Conservation (phyloP, 2,329 filamentous ascomycete genomes). For the Arthrobotrys conoides region DNA sequence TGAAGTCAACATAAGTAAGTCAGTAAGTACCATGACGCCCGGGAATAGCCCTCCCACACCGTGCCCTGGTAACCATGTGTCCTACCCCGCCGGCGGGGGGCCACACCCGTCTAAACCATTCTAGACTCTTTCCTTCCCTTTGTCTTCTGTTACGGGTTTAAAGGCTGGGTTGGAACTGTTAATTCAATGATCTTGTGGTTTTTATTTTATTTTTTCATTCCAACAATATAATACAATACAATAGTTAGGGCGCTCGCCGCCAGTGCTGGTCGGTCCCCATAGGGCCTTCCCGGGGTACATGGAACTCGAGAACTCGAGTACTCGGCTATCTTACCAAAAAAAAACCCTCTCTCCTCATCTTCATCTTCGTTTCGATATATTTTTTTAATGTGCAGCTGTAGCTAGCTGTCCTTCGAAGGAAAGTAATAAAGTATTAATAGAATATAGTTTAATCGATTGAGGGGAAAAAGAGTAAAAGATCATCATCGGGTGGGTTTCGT, state of each 20-base stretch:
- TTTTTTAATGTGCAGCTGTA: no score
- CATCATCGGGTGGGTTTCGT: slow-evolving; percentile 12
- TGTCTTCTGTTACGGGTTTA: neutral
- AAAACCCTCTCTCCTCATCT: slow-evolving; percentile 2
- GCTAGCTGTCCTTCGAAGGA: neutral
- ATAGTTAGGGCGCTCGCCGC: no score
- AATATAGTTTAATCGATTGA: no score
- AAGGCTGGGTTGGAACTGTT: neutral
- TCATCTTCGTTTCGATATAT: neutral
- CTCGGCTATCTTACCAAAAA: slow-evolving; percentile 28
- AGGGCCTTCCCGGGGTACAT: slow-evolving; percentile 2
- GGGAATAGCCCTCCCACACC: neutral
- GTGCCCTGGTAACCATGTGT: no score
- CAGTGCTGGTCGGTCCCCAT: no score
- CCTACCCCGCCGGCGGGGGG: no score
- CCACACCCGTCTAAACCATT: neutral
- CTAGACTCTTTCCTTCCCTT: neutral
- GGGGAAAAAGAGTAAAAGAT: slow-evolving; percentile 8
- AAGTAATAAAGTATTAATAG: neutral
- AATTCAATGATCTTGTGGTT: no score
- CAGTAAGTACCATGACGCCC: no score
- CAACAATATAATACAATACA: neutral
- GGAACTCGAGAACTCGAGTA: slow-evolving; percentile 43
- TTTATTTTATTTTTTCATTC: no score
- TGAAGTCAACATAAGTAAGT: no score